Evolutionary conservation across 306 rosid genomes (phyloP).

Genomic region (Cyclanthera cordifolia): DNA sequence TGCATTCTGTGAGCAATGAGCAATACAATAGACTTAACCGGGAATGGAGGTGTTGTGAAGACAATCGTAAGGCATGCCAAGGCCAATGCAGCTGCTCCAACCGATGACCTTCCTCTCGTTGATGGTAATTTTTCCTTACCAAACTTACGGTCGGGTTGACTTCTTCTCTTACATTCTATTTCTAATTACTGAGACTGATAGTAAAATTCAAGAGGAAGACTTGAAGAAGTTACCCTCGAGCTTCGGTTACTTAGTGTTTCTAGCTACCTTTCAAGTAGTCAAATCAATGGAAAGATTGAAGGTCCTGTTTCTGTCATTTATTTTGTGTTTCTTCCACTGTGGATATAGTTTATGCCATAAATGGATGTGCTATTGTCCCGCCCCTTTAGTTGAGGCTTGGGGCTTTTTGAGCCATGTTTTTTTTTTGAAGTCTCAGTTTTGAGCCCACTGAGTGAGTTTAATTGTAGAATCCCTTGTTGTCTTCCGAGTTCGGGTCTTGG

Average conservation of each 20-base stretch:
- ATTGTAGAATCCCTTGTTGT: too few relatives aligned
- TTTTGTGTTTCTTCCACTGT: not conserved
- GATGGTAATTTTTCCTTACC: constrained; percentile 42
- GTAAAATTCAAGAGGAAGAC: not conserved
- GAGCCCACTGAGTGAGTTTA: too few relatives aligned
- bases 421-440: too few relatives aligned
- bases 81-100: constrained; percentile 57
- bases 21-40: constrained; percentile 67
- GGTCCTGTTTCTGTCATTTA: not conserved
- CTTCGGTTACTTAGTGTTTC: not conserved
- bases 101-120: constrained; percentile 81
- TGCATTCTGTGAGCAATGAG: constrained; percentile 46
- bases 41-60: constrained; percentile 89
- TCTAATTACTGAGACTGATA: not conserved
- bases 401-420: too few relatives aligned
- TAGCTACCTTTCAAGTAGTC: not conserved
- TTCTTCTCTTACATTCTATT: not conserved
- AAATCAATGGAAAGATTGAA: not conserved
- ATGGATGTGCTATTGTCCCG: not conserved
- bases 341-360: not conserved
- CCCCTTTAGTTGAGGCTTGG: too few relatives aligned
- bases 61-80: constrained; percentile 61
- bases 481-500: too few relatives aligned
- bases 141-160: not conserved
- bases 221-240: not conserved